These are phyloP conservation scores for Cordyceps cicadae DNA, from an alignment of 2,329 filamentous ascomycete genomes.

Conservation along the genomic window DNA sequence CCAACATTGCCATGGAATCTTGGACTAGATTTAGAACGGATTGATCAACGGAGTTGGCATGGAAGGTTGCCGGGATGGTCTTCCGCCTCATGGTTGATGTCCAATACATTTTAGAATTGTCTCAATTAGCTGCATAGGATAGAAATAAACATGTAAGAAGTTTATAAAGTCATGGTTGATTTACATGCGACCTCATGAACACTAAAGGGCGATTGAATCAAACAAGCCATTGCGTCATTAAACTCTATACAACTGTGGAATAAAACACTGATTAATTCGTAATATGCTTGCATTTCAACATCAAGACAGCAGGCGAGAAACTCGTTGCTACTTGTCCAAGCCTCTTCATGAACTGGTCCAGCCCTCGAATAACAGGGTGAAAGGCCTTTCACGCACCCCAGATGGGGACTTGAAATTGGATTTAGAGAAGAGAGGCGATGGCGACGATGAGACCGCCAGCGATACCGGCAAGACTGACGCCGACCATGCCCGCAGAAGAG, in stretches of 20 bases:
- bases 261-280: neutral
- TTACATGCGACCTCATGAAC: too few species aligned
- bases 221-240: neutral
- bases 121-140: too few species aligned
- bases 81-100: too few species aligned
- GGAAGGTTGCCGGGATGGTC: too few species aligned
- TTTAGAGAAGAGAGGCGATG: conserved; percentile 2
- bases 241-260: neutral
- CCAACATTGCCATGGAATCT: conserved; percentile 29
- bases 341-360: too few species aligned
- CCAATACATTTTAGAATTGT: too few species aligned
- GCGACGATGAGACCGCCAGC: conserved; percentile 3
- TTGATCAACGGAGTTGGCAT: neutral
- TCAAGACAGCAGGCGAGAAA: neutral
- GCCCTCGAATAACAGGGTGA: too few species aligned
- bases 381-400: too few species aligned
- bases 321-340: neutral
- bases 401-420: neutral
- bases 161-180: too few species aligned
- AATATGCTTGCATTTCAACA: neutral
- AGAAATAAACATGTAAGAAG: too few species aligned
- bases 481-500: neutral
- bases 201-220: neutral
- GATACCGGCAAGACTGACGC: neutral
- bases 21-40: conserved; percentile 20